Base-by-base conservation (phyloP, 75 land plant genomes). In the Larix kaempferi region DNA sequence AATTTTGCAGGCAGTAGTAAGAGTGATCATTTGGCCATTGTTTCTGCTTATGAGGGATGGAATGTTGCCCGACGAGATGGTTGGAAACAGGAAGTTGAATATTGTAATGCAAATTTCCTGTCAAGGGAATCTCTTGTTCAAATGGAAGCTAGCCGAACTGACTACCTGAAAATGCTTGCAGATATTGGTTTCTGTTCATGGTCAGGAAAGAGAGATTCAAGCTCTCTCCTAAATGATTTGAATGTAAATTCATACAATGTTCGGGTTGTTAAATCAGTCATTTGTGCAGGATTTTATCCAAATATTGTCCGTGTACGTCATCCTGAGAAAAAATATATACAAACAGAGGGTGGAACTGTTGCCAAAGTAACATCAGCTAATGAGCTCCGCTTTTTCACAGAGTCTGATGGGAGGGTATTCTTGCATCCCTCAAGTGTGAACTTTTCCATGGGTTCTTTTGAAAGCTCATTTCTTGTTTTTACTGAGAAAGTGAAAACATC, bases 11-110 rank as follows among this genome's bases (percentile, higher is more conserved):
- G 85, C 39, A 64, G 58, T 26, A 83, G 86, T 66, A 83, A 84
- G 76, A 83, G 86, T 23, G 86, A 84, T 59, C 86, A 84, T 59
- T 72, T 84, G 60, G 57, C 86, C 21, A 65, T 84, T 27, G 85
- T 84, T 27, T 79, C 80, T 83, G 86, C 86, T 35, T 84, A 83
- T 69, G 78, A 84, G 57, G 85, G 86, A 76, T 84, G 86, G 84
- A n/a, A 56, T 57, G 57, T 22, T 62, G 83, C 83, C 57, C 74
- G 83, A 56, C 52, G 37, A 39, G 78, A 67, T 11, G 84, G 84
- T 27, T 66, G 83, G 69, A 61, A 55, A 4, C 16, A 73, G 22
- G 84, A 83, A 57, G 67, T 25, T 11, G 71, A 83, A 16, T 83
- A 80, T 63, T 80, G 83, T 61, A 26, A 52, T 8, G 11, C 16